Conservation (phyloP, 306 rosid genomes). For the Begonia loranthoides region DNA sequence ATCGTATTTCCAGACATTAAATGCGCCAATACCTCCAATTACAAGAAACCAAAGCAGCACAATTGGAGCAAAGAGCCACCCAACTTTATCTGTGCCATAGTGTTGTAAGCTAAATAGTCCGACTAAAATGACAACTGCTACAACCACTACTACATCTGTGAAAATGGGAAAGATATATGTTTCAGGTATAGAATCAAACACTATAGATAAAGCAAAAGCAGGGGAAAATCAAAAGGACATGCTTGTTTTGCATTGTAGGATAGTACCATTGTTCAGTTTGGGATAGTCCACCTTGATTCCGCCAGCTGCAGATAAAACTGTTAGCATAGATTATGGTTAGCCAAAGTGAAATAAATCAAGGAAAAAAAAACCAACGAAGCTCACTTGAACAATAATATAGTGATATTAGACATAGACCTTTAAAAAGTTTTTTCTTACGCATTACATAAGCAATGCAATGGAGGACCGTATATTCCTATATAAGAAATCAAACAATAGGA, state of each 20-base stretch:
- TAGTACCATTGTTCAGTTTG: constrained; percentile 39
- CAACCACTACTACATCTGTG: constrained; percentile 67
- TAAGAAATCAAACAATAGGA: too few relatives aligned
- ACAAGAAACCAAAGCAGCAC: constrained; percentile 92
- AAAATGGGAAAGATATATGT: constrained; percentile 11
- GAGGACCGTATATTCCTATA: too few relatives aligned
- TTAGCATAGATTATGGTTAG: background rate
- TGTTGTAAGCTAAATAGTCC: constrained; percentile 94
- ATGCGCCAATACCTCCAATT: constrained; percentile 88
- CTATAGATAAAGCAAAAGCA: background rate
- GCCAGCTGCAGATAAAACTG: constrained; percentile 93
- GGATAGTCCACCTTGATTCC: constrained; percentile 92
- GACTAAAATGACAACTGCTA: constrained; percentile 73
- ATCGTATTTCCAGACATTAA: constrained; percentile 72
- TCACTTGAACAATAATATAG: too few relatives aligned
- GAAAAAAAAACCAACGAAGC: too few relatives aligned
- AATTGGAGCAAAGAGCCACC: constrained; percentile 99
- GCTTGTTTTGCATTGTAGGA: constrained; percentile 14
- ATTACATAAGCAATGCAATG: too few relatives aligned
- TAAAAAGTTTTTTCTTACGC: too few relatives aligned
- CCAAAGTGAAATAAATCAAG: too few relatives aligned
- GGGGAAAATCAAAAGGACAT: constrained; percentile 6
- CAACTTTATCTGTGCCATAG: constrained; percentile 88
- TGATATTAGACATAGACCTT: too few relatives aligned
- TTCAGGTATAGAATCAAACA: constrained; percentile 8